Base-by-base conservation (phyloP, 371 early-diverging fungal genomes). In the Chytridium lagenaria region DNA sequence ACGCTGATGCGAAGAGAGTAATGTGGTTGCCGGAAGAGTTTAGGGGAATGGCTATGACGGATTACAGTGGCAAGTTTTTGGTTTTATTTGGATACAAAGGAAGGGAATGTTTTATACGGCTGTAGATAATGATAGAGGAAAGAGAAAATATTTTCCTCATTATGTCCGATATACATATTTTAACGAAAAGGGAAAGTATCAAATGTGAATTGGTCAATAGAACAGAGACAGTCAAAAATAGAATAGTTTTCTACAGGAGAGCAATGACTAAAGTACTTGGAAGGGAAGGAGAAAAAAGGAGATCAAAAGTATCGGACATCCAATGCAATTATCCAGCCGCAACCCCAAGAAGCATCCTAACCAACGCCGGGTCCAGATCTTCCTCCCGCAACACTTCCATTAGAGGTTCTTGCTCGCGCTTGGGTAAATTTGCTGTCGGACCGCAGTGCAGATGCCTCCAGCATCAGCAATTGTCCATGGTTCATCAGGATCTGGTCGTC, bases 391-490 rank as follows among this genome's bases (percentile, higher is more conserved):
- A 16, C 7, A 61, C 61, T 31, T 37, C 36, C 16, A 37, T 16
- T 30, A 33, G 16, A 10, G 26, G 26, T 5, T 52, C 55, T 52
- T 52, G 55, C 12, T 52, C 55, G 5, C 26, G 12, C 26, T 26
- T 52, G 5, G 55, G 55, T 22, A 52, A 26, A 12, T 5, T 52
- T 26, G 23, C 26, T 5, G n/a, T 52, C 5, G 55, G 55, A 52
- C 55, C 5, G 55, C 55, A 52, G 26, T 23, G 26, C 55, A 52
- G 26, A 61, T 34, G 36, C 61, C 61, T 15, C 61, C 61, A 26
- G 61, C 61, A 26, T 61, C 61, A 7, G 61, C 61, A 61, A 61
- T 61, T 3, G 61, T 61, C 61, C 61, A 61, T 2, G 61, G 34
- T 23, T 61, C 61, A 22, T 61, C 37, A 28, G 36, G 34, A 7